phyloP scores from a whole-genome alignment of 495 filamentous ascomycete genomes.

The Oleoguttula mirabilis region DNA sequence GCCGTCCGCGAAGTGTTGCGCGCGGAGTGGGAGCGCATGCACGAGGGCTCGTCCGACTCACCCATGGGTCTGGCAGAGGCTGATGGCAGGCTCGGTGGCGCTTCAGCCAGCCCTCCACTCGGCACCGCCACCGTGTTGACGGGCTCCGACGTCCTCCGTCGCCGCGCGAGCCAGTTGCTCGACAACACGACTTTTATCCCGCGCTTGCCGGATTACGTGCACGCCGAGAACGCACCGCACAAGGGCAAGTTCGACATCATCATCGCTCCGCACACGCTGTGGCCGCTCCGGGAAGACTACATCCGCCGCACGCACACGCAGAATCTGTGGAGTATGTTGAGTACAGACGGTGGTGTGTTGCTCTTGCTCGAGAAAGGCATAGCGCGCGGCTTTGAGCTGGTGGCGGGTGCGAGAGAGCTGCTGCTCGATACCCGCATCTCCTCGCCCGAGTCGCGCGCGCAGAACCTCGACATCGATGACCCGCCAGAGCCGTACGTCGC shows the following conservation, averaged over 20 bases:
- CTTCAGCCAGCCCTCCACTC: constrained; percentile 34
- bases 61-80: constrained; percentile 13
- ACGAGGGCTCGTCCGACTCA: constrained; percentile 30
- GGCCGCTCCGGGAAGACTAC: constrained; percentile 58
- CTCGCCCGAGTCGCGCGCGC: constrained; percentile 43
- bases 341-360: constrained; percentile 73
- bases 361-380: constrained; percentile 86
- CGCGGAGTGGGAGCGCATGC: constrained; percentile 62
- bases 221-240: constrained; percentile 32
- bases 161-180: constrained; percentile 62
- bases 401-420: constrained; percentile 68
- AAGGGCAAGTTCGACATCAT: constrained; percentile 76
- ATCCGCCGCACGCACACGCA: constrained; percentile 63
- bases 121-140: constrained; percentile 52
- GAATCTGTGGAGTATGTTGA: constrained; percentile 79
- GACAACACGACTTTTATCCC: constrained; percentile 88
- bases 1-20: constrained; percentile 76
- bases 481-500: background rate
- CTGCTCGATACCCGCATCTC: constrained; percentile 65
- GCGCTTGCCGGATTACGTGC: constrained; percentile 70
- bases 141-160: constrained; percentile 53
- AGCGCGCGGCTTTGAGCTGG: constrained; percentile 80
- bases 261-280: constrained; percentile 72
- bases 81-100: constrained; percentile 27
- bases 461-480: constrained; percentile 24